These are phyloP conservation scores for Casuarina cunninghamiana DNA, from an alignment of 306 rosid genomes.

Conservation along the genomic window DNA sequence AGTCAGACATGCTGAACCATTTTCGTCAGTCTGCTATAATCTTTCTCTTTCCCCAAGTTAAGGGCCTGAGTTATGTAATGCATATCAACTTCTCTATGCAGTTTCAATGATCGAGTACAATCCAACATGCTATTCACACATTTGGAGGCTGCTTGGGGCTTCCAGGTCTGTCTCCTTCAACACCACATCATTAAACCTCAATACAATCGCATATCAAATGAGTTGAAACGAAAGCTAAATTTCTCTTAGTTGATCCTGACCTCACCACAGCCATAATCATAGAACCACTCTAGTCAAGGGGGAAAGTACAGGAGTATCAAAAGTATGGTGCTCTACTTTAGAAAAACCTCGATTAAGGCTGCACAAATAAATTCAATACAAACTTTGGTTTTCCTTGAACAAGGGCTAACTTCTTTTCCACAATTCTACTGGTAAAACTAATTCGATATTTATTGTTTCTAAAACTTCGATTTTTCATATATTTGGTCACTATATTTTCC, in stretches of 20 bases:
- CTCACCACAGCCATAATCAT: neutral
- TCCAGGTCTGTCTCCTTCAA: neutral
- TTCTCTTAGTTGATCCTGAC: neutral
- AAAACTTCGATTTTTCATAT: neutral
- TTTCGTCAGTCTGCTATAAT: too few species aligned
- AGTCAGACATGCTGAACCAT: too few species aligned
- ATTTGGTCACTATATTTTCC: slow-evolving; percentile 18
- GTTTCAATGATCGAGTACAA: too few species aligned
- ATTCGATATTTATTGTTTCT: neutral
- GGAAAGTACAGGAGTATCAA: neutral
- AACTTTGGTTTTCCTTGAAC: neutral
- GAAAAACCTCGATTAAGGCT: neutral
- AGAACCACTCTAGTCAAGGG: neutral
- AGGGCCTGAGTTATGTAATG: too few species aligned
- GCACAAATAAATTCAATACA: neutral
- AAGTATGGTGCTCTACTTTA: neutral
- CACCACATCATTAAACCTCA: neutral
- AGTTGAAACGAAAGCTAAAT: neutral
- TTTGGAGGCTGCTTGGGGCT: neutral
- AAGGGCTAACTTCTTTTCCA: neutral
- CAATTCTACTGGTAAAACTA: neutral
- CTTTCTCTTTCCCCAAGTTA: too few species aligned
- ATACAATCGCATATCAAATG: neutral
- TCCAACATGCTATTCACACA: neutral
- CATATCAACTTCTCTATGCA: too few species aligned